Conservation (phyloP, 805 yeast species). For the Cyberlindnera subsufficiens region DNA sequence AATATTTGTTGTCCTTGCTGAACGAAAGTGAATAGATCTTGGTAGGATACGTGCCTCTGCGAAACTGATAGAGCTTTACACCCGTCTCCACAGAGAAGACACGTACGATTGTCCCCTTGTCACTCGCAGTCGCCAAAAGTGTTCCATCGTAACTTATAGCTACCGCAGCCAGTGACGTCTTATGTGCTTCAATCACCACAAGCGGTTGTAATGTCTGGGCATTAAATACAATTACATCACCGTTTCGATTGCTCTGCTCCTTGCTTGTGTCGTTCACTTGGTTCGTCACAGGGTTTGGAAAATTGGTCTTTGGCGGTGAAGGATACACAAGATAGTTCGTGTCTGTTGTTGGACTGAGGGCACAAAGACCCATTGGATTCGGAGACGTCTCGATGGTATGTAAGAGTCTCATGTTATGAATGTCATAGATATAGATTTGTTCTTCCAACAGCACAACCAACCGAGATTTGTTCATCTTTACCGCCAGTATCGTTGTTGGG, state of each 20-base stretch:
- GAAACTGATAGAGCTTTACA: constrained; percentile 55
- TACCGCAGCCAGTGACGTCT: constrained; percentile 58
- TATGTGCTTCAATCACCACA: constrained; percentile 70
- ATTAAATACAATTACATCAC: constrained; percentile 66
- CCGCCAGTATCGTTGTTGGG: constrained; percentile 53
- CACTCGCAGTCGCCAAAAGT: constrained; percentile 67
- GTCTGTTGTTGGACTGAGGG: constrained; percentile 49
- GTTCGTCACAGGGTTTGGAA: constrained; percentile 1
- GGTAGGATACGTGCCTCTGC: constrained; percentile 84
- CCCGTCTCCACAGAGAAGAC: constrained; percentile 64
- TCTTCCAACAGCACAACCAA: constrained; percentile 56
- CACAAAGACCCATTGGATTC: constrained; percentile 51
- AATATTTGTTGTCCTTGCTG: constrained; percentile 58
- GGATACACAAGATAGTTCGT: constrained; percentile 64
- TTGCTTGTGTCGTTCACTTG: constrained; percentile 19
- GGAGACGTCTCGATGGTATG: constrained; percentile 46
- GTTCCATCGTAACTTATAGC: constrained; percentile 60
- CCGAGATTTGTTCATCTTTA: constrained; percentile 60
- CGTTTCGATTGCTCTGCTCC: constrained; percentile 31
- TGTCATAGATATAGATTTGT: constrained; percentile 68
- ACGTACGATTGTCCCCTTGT: constrained; percentile 72
- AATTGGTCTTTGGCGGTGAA: constrained; percentile 57
- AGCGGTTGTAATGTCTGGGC: constrained; percentile 55
- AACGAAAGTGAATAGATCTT: constrained; percentile 72
- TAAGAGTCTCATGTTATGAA: constrained; percentile 60